Evolutionary conservation across 352 stramenopile species (phyloP).

Genomic region (Phytophthora europaea): DNA sequence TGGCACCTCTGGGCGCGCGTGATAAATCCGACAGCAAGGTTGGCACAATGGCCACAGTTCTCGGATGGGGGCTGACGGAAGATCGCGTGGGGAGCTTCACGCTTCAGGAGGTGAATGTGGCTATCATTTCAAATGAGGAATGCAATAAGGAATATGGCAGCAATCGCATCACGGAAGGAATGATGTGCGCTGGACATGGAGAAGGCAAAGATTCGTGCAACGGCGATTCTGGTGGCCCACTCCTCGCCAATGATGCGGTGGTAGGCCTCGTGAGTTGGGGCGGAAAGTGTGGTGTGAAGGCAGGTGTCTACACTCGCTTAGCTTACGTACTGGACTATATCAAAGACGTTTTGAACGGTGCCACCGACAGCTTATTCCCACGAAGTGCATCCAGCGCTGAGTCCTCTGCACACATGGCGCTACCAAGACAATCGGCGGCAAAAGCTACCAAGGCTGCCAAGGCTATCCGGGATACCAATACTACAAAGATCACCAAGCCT

Average conservation of each 20-base stretch:
- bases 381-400: not conserved
- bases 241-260: constrained; percentile 53
- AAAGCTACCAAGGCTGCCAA: not conserved
- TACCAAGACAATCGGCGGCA: not conserved
- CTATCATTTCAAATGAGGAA: constrained; percentile 52
- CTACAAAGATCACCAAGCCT: not conserved
- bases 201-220: constrained; percentile 66
- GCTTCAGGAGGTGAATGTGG: constrained; percentile 56
- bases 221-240: constrained; percentile 67
- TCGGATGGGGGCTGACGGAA: constrained; percentile 62
- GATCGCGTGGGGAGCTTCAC: constrained; percentile 36
- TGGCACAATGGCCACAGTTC: constrained; percentile 54
- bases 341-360: constrained; percentile 49
- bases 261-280: constrained; percentile 75
- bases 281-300: constrained; percentile 53
- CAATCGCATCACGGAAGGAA: constrained; percentile 62
- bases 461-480: no score
- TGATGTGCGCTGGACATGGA: constrained; percentile 67
- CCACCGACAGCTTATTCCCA: constrained; percentile 12
- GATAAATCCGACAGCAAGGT: constrained; percentile 53
- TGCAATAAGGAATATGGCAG: constrained; percentile 46
- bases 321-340: constrained; percentile 63
- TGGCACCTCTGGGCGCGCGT: constrained; percentile 33
- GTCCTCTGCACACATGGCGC: not conserved
- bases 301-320: constrained; percentile 64